These are phyloP conservation scores for Xenosphaeropsis pyriputrescens DNA, from an alignment of 2,329 filamentous ascomycete species.

Conservation along the genomic window DNA sequence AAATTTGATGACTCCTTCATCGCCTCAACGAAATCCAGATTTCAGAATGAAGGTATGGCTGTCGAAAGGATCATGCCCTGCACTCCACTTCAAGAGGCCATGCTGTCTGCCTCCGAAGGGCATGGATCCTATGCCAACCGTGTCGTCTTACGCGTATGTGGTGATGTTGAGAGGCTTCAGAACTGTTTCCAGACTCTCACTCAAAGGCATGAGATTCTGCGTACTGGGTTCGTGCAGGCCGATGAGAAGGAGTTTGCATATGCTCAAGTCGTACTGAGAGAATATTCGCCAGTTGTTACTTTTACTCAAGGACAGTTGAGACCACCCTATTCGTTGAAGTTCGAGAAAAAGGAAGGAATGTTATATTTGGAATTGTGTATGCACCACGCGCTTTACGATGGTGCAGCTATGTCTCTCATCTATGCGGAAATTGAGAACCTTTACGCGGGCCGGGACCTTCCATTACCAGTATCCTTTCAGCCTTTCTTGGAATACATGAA, in stretches of 20 bases:
- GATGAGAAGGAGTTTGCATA: slow-evolving; percentile 45
- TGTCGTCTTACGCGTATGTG: slow-evolving; percentile 45
- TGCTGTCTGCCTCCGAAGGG: slow-evolving; percentile 48
- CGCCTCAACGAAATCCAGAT: slow-evolving; percentile 5
- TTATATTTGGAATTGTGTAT: slow-evolving; percentile 12
- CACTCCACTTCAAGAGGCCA: slow-evolving; percentile 76
- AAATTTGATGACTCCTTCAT: slow-evolving; percentile 10
- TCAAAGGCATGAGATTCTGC: slow-evolving; percentile 57
- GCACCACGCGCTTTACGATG: slow-evolving; percentile 84
- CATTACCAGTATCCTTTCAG: slow-evolving; percentile 37
- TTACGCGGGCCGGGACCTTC: slow-evolving; percentile 31
- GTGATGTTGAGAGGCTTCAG: slow-evolving; percentile 33
- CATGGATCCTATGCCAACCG: slow-evolving; percentile 56
- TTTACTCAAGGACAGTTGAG: neutral
- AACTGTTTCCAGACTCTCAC: slow-evolving; percentile 48
- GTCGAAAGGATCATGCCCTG: slow-evolving; percentile 57
- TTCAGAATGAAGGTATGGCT: slow-evolving; percentile 8
- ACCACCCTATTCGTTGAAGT: neutral
- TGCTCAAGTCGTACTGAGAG: slow-evolving; percentile 52
- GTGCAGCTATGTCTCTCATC: slow-evolving; percentile 56
- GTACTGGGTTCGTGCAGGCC: slow-evolving; percentile 62
- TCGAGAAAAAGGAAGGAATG: slow-evolving; percentile 1
- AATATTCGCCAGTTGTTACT: slow-evolving; percentile 3
- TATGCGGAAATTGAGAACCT: slow-evolving; percentile 54
- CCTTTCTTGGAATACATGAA: slow-evolving; percentile 48